Evolutionary conservation across 768 basidiomycete species (phyloP).

Genomic region (Sutorius australiensis): DNA sequence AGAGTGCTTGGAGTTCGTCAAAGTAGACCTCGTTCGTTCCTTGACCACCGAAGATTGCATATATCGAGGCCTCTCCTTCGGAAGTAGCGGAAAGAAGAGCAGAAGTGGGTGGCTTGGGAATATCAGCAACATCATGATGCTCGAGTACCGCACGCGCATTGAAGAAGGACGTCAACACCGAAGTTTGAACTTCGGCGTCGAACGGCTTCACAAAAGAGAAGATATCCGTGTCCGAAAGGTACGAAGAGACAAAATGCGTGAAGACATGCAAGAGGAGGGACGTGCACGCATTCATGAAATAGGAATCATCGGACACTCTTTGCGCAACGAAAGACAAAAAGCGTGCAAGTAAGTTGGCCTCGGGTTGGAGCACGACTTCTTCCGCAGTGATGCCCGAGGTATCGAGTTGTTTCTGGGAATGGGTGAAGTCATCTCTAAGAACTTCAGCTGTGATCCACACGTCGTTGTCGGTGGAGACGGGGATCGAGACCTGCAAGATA

Average conservation of each 20-base stretch:
- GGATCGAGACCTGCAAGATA: constrained; percentile 67
- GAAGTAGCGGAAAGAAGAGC: constrained; percentile 65
- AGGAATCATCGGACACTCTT: constrained; percentile 53
- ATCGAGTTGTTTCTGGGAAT: constrained; percentile 57
- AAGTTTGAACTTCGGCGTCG: constrained; percentile 71
- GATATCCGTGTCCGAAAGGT: constrained; percentile 71
- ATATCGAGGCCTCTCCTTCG: constrained; percentile 68
- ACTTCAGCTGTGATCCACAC: constrained; percentile 94
- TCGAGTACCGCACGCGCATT: constrained; percentile 68
- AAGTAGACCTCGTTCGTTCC: constrained; percentile 98
- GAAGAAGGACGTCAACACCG: constrained; percentile 78
- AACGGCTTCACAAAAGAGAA: constrained; percentile 77
- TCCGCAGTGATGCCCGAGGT: constrained; percentile 50
- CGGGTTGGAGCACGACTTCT: constrained; percentile 58
- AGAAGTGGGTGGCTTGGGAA: constrained; percentile 59
- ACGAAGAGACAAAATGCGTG: constrained; percentile 71
- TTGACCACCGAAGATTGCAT: constrained; percentile 95
- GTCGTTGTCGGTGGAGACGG: constrained; percentile 74
- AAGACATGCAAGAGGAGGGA: constrained; percentile 72
- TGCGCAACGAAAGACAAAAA: constrained; percentile 77
- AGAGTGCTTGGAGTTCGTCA: constrained; percentile 88
- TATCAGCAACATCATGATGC: constrained; percentile 46
- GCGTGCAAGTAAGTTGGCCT: constrained; percentile 74
- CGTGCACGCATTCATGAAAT: constrained; percentile 49
- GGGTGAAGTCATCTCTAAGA: constrained; percentile 82